Base-by-base conservation (phyloP, 306 rosid genomes). In the Myrica gale region DNA sequence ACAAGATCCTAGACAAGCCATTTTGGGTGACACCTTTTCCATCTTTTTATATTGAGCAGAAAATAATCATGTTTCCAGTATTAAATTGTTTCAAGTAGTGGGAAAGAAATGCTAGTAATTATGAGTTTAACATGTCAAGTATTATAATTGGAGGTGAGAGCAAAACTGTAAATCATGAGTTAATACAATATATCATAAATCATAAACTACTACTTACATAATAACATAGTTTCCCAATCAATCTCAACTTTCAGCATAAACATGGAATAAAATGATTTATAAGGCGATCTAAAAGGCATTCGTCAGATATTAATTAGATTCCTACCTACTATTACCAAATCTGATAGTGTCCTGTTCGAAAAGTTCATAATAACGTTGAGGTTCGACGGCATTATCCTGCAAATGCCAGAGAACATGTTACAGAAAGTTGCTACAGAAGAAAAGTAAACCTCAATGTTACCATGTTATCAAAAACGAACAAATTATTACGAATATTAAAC, bases 301-400 rank as follows among this genome's bases (percentile, higher is more conserved):
- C 8, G 44, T 68, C 3, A 58, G 76, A 79, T 61, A 58, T 55
- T 45, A 72, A 72, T 68, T 73, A 58, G 84, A 45, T 67, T 66
- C 91, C 68, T 84, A 92, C 97, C 97, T 95, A 73, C 97, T 95
- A 78, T 95, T 95, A 67, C 99, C 99, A 81, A 95, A 95, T 84
- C 72, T 95, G 62, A 95, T 84, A 32, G 99, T 95, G 80, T 95
- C 99, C 75, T 79, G 83, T 84, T 92, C 99, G 74, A 87, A 66
- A 61, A 95, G 99, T 79, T 95, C 99, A 45, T 92, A 95, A 86
- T 92, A 95, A 39, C 99, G 93, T 79, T 95, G 88, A 76, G 97
- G 92, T 84, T 95, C 99, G 82, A 95, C 75, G 56, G 99, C 91
- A 76, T 47, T 82, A 0, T 95, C 99, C 99, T 95, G 93, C 82